Evolutionary conservation across 352 stramenopile genomes (phyloP).

Genomic region (Phytophthora gonapodyides): DNA sequence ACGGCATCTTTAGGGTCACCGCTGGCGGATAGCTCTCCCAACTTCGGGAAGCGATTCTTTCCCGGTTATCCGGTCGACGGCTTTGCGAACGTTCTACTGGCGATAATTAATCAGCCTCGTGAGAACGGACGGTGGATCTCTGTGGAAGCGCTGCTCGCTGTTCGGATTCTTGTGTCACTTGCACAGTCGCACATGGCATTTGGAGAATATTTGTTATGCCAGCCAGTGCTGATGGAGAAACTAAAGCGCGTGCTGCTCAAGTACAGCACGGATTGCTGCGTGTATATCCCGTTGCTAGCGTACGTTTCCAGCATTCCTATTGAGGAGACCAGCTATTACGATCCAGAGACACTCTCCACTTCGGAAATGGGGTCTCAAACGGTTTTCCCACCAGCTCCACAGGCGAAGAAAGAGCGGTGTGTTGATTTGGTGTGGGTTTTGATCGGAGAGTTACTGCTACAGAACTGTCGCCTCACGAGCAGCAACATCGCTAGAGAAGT

Average conservation of each 20-base stretch:
- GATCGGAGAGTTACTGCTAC: conserved; percentile 54
- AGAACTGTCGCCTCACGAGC: conserved; percentile 43
- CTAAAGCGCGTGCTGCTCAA: conserved; percentile 50
- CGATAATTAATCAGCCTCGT: conserved; percentile 48
- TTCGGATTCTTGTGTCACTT: conserved; percentile 66
- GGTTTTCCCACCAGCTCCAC: conserved; percentile 39
- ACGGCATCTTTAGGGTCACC: conserved; percentile 19
- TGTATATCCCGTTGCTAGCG: conserved; percentile 66
- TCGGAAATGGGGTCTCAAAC: conserved; percentile 21
- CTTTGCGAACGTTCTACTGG: conserved; percentile 54
- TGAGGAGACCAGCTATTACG: conserved; percentile 58
- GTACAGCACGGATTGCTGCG: conserved; percentile 53
- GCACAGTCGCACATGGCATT: conserved; percentile 54
- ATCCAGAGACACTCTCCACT: conserved; percentile 31
- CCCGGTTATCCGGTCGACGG: conserved; percentile 31
- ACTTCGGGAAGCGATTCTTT: conserved; percentile 1
- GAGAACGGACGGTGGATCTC: conserved; percentile 34
- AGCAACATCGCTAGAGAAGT: conserved; percentile 35
- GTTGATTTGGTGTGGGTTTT: conserved; percentile 72
- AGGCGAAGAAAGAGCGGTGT: conserved; percentile 27
- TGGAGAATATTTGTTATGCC: conserved; percentile 51
- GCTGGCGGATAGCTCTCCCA: conserved; percentile 16
- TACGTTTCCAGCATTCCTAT: conserved; percentile 68
- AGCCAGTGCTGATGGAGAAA: conserved; percentile 29
- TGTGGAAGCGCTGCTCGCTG: conserved; percentile 47